A percentile compares a stretch with the other conserved stretches of the same genome.
Evolutionary conservation across 1,284 basidiomycete species (phyloP).

Genomic region (Sanghuangporus sanghuang): DNA sequence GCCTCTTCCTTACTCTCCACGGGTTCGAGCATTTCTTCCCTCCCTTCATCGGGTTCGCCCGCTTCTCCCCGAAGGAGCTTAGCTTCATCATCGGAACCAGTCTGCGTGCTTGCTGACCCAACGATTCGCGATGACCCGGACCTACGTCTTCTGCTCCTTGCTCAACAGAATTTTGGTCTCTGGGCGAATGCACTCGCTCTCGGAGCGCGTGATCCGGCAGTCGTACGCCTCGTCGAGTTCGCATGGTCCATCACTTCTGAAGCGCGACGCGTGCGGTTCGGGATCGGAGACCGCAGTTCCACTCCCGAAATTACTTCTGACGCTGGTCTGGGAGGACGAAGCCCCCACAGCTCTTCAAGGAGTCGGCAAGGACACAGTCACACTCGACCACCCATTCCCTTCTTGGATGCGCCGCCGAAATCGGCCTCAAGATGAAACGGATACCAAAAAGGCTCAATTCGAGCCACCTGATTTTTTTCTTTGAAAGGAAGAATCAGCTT

Average conservation of each 20-base stretch:
- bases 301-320: not conserved
- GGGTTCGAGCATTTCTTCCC: not conserved
- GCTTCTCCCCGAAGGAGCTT: not conserved
- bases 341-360: not conserved
- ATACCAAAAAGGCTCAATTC: too few species aligned
- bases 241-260: conserved; percentile 10
- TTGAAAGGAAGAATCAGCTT: not conserved
- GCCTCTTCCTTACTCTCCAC: conserved; percentile 7
- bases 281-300: not conserved
- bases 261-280: conserved; percentile 6
- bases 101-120: conserved; percentile 2
- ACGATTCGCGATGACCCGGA: not conserved
- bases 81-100: not conserved
- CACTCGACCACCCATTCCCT: not conserved
- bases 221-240: conserved; percentile 9
- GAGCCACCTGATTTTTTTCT: too few species aligned
- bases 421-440: not conserved
- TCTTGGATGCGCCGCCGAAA: not conserved
- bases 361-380: not conserved
- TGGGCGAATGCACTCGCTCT: conserved; percentile 15
- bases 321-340: not conserved
- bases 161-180: conserved; percentile 14
- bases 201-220: not conserved
- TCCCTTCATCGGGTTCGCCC: not conserved
- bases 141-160: conserved; percentile 4